Evolutionary conservation across 169 alveolate species (phyloP).

Genomic region (Cardiosporidium cionae): DNA sequence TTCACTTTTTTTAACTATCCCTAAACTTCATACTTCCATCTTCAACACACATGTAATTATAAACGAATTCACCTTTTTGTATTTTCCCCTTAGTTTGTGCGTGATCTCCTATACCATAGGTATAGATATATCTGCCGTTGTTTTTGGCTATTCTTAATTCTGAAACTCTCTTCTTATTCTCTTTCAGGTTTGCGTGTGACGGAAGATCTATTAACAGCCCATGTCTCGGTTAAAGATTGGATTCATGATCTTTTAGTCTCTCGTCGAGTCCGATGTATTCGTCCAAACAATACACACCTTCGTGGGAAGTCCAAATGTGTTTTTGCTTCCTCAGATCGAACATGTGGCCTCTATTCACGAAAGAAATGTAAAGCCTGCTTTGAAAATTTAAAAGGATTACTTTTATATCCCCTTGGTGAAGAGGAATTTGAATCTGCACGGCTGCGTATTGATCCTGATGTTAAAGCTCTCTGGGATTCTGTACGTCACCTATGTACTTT

Average conservation of each 20-base stretch:
- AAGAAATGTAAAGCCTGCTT: slow-evolving; percentile 49
- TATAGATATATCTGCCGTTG: too few relatives aligned
- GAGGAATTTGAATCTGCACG: slow-evolving; percentile 49
- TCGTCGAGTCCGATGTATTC: slow-evolving; percentile 44
- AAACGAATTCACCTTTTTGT: too few relatives aligned
- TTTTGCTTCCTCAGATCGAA: slow-evolving; percentile 11
- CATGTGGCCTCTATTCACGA: slow-evolving; percentile 45
- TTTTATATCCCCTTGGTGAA: slow-evolving; percentile 55
- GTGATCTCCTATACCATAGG: too few relatives aligned
- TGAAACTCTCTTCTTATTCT: not conserved
- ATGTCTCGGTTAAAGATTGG: slow-evolving; percentile 37
- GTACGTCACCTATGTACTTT: slow-evolving; percentile 37
- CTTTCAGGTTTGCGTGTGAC: slow-evolving; percentile 36
- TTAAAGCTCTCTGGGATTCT: slow-evolving; percentile 55
- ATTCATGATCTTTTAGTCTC: slow-evolving; percentile 36
- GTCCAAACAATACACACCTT: slow-evolving; percentile 36
- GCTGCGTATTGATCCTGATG: slow-evolving; percentile 43
- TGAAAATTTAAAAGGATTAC: slow-evolving; percentile 38
- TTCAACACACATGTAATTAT: too few relatives aligned
- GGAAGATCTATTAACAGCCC: slow-evolving; percentile 40
- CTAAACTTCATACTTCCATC: too few relatives aligned
- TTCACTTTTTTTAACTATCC: too few relatives aligned
- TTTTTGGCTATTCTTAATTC: too few relatives aligned
- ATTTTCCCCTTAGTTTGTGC: too few relatives aligned
- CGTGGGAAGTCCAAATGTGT: slow-evolving; percentile 55